Conservation (phyloP, 1,284 basidiomycete species). For the Sutorius eximius region DNA sequence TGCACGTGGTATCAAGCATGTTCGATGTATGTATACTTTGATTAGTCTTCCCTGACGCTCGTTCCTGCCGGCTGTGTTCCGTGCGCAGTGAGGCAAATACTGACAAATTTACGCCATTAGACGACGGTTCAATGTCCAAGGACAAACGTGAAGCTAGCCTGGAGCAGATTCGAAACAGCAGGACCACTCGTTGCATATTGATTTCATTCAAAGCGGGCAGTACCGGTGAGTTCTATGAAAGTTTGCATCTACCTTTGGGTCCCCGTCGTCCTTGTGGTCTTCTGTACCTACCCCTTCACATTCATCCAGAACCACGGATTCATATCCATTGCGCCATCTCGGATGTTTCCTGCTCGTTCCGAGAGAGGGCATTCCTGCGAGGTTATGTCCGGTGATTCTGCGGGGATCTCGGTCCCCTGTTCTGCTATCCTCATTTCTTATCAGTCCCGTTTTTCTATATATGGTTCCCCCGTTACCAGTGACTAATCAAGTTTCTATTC, state of each 20-base stretch:
- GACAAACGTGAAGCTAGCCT: constrained; percentile 76
- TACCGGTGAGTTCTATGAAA: constrained; percentile 57
- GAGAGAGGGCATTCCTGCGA: background rate
- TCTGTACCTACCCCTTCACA: background rate
- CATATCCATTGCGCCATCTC: background rate
- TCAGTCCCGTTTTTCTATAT: background rate
- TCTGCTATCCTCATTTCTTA: background rate
- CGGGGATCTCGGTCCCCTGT: background rate
- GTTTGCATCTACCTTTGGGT: background rate
- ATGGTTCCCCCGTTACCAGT: background rate
- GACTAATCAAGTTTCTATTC: constrained; percentile 16
- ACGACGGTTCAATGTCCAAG: constrained; percentile 85
- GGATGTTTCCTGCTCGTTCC: background rate
- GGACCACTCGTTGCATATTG: constrained; percentile 71
- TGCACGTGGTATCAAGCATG: constrained; percentile 65
- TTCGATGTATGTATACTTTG: constrained; percentile 70
- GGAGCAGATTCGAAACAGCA: constrained; percentile 66
- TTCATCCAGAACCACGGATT: background rate
- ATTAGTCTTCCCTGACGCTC: background rate
- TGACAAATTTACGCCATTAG: constrained; percentile 40
- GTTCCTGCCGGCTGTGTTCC: background rate
- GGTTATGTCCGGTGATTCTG: background rate
- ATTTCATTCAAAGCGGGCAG: constrained; percentile 97
- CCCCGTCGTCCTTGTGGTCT: background rate
- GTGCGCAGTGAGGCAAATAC: background rate